Evolutionary conservation across 1,284 basidiomycete genomes (phyloP), one percentile per base, ranked within the genome.

Genomic region (Leccinum variabile): DNA sequence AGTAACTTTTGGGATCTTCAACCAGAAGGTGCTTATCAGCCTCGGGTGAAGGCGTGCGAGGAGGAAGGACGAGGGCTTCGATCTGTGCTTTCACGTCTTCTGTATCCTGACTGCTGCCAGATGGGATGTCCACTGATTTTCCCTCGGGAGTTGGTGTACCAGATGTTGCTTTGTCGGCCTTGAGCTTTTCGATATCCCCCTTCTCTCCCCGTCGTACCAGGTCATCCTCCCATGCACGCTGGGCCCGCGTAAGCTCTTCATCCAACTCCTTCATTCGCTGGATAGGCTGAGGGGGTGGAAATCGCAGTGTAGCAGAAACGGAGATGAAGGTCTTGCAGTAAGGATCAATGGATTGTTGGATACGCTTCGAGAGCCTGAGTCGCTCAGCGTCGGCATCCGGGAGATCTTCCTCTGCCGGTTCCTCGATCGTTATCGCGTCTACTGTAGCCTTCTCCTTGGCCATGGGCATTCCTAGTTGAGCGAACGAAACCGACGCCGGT

Each of bases 271-370:
- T 92, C 92, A 98, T 95, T 63, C 84, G 84, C 4, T 86, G 81
- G 37, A 98, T 85, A 2, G 94, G 91, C 69, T 92, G 89, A 1
- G 96, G 96, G 14, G 95, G 95, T 13, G 90, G 90, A 73, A 97
- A 95, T 11, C 92, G 87, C 46, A 98, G 80, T 0, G 94, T 93
- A 0, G 95, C 91, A 6, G 94, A 97, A 37, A 94, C 92, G 1
- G 94, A 97, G 28, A 97, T 90, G 68, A 94, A 92, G 0, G 92
- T 95, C 63, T 81, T 86, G 65, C 84, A 80, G 73, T 97, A 98
- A 0, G 92, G 92, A 50, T 90, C 84, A 14, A 97, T 80, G 0
- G 92, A 89, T 60, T 88, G 81, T 55, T 92, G 86, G 50, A 96
- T 92, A 25, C 87, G 83, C 58, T 83, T 81, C 28, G 91, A 89